These are phyloP conservation scores for Biscogniauxia marginata DNA, from an alignment of 2,329 filamentous ascomycete genomes.

Conservation along the genomic window DNA sequence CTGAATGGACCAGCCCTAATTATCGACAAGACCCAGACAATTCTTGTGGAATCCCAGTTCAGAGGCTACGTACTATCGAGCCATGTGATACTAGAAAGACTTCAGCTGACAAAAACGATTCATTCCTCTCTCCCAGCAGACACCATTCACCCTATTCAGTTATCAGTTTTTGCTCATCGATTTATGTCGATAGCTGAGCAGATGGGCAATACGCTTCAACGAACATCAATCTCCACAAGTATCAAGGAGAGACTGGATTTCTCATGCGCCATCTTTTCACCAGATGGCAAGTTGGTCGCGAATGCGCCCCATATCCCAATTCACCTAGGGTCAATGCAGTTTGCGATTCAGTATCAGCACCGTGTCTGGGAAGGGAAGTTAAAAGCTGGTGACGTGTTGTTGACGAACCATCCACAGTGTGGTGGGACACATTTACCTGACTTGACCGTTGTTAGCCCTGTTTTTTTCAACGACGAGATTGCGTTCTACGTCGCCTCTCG, in stretches of 20 bases:
- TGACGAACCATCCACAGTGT: conserved; percentile 22
- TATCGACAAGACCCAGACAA: conserved; percentile 71
- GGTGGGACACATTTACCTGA: conserved; percentile 25
- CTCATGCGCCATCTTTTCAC: conserved; percentile 75
- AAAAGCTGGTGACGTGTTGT: conserved; percentile 22
- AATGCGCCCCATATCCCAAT: conserved; percentile 75
- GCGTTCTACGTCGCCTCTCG: conserved; percentile 14
- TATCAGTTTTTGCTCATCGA: conserved; percentile 75
- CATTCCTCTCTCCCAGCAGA: conserved; percentile 55
- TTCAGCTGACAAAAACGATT: conserved; percentile 45
- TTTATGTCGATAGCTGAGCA: conserved; percentile 86
- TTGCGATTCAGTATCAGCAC: conserved; percentile 67
- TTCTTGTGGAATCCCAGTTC: conserved; percentile 58
- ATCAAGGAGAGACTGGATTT: conserved; percentile 79
- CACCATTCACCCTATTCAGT: conserved; percentile 68
- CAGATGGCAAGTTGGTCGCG: conserved; percentile 69
- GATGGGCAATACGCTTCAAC: conserved; percentile 78
- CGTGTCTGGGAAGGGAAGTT: conserved; percentile 69
- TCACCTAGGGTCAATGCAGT: conserved; percentile 76
- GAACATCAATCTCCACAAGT: conserved; percentile 74
- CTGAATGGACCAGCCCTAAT: conserved; percentile 48
- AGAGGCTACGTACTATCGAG: conserved; percentile 32
- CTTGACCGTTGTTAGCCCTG: conserved; percentile 21
- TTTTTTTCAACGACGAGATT: conserved; percentile 15
- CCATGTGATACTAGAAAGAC: conserved; percentile 38